phyloP scores from a whole-genome alignment of 2,329 filamentous ascomycete genomes.

The Diaporthe aspalathi region DNA sequence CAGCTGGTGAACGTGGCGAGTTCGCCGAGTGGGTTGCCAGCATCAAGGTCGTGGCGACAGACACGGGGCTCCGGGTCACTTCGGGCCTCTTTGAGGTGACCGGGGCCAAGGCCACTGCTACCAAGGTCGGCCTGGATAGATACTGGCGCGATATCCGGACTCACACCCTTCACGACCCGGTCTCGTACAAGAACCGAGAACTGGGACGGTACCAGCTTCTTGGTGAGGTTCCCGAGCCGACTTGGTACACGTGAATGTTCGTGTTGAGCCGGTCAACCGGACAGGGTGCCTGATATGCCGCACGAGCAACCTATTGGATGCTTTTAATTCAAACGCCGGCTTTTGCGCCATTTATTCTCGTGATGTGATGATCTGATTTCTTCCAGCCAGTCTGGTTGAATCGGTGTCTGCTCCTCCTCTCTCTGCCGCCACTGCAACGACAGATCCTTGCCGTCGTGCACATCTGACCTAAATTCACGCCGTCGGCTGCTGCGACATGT shows the following conservation, averaged over 20 bases:
- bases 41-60: constrained; percentile 71
- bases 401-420: too few relatives aligned
- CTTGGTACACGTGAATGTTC: constrained; percentile 67
- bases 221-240: constrained; percentile 66
- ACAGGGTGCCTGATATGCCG: background rate
- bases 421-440: too few relatives aligned
- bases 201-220: constrained; percentile 68
- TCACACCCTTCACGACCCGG: constrained; percentile 74
- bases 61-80: constrained; percentile 68
- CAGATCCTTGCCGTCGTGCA: too few relatives aligned
- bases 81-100: constrained; percentile 73
- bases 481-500: too few relatives aligned
- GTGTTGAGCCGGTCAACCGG: background rate
- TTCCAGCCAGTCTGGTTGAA: too few relatives aligned
- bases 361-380: too few relatives aligned
- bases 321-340: background rate
- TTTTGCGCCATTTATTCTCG: too few relatives aligned
- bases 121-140: constrained; percentile 70
- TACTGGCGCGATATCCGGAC: constrained; percentile 76
- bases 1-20: constrained; percentile 65
- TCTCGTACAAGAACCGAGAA: constrained; percentile 75
- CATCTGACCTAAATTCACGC: too few relatives aligned
- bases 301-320: too few relatives aligned
- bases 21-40: constrained; percentile 72
- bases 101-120: constrained; percentile 66